phyloP scores from a whole-genome alignment of 1,284 basidiomycete species.

The Neolentinus lepideus region DNA sequence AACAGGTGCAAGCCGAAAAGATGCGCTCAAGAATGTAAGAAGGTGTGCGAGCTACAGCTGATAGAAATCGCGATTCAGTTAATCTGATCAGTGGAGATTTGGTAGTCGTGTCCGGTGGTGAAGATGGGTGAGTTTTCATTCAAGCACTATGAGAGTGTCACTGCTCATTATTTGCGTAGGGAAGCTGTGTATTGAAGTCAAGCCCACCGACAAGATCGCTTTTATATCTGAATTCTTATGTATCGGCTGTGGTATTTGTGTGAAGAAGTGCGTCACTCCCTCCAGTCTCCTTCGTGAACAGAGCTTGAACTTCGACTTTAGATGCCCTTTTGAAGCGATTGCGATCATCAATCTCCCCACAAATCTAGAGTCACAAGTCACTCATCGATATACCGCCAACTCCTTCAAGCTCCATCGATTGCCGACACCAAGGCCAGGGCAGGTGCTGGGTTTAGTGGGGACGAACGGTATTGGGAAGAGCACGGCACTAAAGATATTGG shows the following conservation, averaged over 20 bases:
- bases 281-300: slow-evolving; percentile 4
- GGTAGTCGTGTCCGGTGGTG: slow-evolving; percentile 90
- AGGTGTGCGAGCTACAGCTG: slow-evolving; percentile 38
- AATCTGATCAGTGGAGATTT: neutral
- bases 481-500: slow-evolving; percentile 91
- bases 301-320: slow-evolving; percentile 21
- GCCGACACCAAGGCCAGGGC: slow-evolving; percentile 90
- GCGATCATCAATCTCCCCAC: slow-evolving; percentile 96
- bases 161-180: slow-evolving; percentile 36
- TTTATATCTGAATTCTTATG: slow-evolving; percentile 97
- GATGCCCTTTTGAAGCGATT: slow-evolving; percentile 97
- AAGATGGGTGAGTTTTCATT: slow-evolving; percentile 76
- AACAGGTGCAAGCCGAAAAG: slow-evolving; percentile 93
- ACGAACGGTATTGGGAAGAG: slow-evolving; percentile 99
- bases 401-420: slow-evolving; percentile 97
- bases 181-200: slow-evolving; percentile 97
- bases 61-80: neutral
- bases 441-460: slow-evolving; percentile 92
- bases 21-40: slow-evolving; percentile 90
- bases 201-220: slow-evolving; percentile 88
- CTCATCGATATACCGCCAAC: slow-evolving; percentile 95
- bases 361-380: slow-evolving; percentile 89
- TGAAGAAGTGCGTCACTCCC: slow-evolving; percentile 75
- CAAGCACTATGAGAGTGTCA: neutral
- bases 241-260: slow-evolving; percentile 97